Conservation (phyloP, 371 early-diverging fungal species). For the Enterospora canceri region DNA sequence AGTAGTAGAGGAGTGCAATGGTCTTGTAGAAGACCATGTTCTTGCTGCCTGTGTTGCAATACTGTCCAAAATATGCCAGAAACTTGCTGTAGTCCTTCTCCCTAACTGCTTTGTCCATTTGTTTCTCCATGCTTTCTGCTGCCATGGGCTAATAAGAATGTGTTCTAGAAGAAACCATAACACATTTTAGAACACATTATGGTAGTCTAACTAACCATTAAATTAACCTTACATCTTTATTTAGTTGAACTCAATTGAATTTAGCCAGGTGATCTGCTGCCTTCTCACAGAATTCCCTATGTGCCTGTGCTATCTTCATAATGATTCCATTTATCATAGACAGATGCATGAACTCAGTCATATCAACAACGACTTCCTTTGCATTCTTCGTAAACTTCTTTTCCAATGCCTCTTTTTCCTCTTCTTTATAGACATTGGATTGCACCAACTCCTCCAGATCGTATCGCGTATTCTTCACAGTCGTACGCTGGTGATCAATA, state of each 20-base stretch:
- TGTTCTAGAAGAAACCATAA: background rate
- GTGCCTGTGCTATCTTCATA: slow-evolving; percentile 23
- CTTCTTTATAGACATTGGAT: slow-evolving; percentile 7
- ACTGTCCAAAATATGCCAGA: background rate
- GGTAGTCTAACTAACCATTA: background rate
- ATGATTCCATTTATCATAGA: slow-evolving; percentile 33
- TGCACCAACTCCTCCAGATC: slow-evolving; percentile 38
- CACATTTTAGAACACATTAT: background rate
- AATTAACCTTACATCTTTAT: background rate
- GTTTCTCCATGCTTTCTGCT: background rate
- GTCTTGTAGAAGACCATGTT: background rate
- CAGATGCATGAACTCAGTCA: slow-evolving; percentile 40
- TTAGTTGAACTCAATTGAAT: slow-evolving; percentile 17
- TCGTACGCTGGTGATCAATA: slow-evolving; percentile 46
- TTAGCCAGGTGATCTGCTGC: slow-evolving; percentile 21
- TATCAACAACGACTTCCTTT: slow-evolving; percentile 9
- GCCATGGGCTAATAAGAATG: too few relatives aligned
- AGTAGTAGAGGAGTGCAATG: background rate
- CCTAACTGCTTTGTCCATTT: background rate
- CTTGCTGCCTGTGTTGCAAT: background rate
- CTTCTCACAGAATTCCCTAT: slow-evolving; percentile 32
- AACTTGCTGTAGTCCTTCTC: background rate
- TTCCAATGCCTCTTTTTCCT: slow-evolving; percentile 3
- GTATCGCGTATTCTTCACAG: slow-evolving; percentile 41
- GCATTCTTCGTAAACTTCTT: slow-evolving; percentile 6